Base-by-base conservation (phyloP, 768 basidiomycete genomes). In the Tylopilus plumbeoviolaceoides region DNA sequence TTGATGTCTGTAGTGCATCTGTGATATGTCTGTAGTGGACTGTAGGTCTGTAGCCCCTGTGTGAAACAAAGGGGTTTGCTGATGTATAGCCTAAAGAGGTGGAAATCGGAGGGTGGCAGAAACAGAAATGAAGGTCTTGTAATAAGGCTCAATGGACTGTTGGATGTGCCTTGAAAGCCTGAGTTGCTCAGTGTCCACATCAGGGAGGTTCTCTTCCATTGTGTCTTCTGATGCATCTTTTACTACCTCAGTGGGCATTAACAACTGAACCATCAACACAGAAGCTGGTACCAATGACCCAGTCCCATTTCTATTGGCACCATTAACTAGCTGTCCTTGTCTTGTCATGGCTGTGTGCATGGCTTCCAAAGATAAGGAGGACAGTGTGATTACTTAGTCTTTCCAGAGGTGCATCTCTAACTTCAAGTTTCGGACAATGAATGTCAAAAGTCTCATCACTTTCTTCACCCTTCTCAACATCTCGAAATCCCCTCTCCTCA, bases 401-500 rank as follows among this genome's bases (percentile, higher is more conserved):
- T 89, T 91, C 91, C 91, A 92, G n/a, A 93, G 75, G 63, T 90
- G 89, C 0, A 89, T 91, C 73, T 99, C 95, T 64, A 97, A 78
- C 64, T 95, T 94, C 65, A 97, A 73, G 65, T 95, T 95, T 58
- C 94, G 86, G 23, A 93, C 94, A 51, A 94, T 88, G 70, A 97
- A 89, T 2, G 87, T 85, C 67, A 98, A 79, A 73, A 98, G 95
- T 27, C 91, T 78, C 14, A 93, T 91, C 48, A 98, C 89, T 64
- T 88, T 87, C 76, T 99, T 99, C 66, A 98, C 80, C 49, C 86
- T 85, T 47, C 80, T 79, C 50, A 99, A 72, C 0, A 83, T 90
- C 36, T 87, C 86, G 50, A 87, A 77, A 63, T 95, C 82, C 5
- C 83, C 94, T 10, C 97, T 97, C 40, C 97, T 81, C 43, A 99